These are phyloP conservation scores for Plectosphaerella sp. DNA, from an alignment of 2,329 filamentous ascomycete genomes.

Conservation along the genomic window DNA sequence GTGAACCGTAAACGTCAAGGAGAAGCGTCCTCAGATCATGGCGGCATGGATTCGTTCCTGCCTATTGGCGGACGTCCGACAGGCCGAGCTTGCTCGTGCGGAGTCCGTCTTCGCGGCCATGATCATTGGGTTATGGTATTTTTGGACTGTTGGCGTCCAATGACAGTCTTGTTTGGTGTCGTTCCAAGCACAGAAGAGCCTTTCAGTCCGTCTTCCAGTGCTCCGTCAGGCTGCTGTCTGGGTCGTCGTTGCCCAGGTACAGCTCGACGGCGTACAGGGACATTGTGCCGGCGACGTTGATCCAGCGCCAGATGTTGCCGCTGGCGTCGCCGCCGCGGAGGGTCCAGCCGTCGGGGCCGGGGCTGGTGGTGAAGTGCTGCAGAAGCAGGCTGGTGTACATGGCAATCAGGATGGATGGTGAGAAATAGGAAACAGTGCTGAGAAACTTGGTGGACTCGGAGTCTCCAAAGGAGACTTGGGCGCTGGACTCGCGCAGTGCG, in stretches of 20 bases:
- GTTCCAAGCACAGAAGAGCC: too few species aligned
- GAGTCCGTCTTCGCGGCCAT: too few species aligned
- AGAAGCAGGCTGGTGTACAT: conserved; percentile 94
- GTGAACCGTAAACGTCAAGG: too few species aligned
- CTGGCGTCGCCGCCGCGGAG: conserved; percentile 77
- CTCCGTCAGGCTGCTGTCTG: conserved; percentile 64
- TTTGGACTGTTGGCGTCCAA: too few species aligned
- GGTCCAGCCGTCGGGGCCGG: conserved; percentile 74
- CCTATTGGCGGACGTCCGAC: too few species aligned
- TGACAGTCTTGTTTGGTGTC: too few species aligned
- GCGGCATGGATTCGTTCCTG: too few species aligned
- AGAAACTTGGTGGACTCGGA: conserved; percentile 77
- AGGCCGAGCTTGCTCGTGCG: too few species aligned
- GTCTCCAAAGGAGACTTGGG: conserved; percentile 77
- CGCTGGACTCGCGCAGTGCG: conserved; percentile 82
- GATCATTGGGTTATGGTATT: too few species aligned
- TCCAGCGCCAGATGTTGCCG: conserved; percentile 88
- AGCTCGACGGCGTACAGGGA: conserved; percentile 84
- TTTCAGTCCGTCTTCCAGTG: conserved; percentile 91
- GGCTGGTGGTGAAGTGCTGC: conserved; percentile 85
- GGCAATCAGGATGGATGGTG: conserved; percentile 87
- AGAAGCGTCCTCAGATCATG: too few species aligned
- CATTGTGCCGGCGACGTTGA: conserved; percentile 88
- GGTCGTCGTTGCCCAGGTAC: conserved; percentile 77
- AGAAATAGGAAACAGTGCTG: conserved; percentile 87